Base-by-base conservation (phyloP, 2,329 filamentous ascomycete genomes). In the Phoma sp. region DNA sequence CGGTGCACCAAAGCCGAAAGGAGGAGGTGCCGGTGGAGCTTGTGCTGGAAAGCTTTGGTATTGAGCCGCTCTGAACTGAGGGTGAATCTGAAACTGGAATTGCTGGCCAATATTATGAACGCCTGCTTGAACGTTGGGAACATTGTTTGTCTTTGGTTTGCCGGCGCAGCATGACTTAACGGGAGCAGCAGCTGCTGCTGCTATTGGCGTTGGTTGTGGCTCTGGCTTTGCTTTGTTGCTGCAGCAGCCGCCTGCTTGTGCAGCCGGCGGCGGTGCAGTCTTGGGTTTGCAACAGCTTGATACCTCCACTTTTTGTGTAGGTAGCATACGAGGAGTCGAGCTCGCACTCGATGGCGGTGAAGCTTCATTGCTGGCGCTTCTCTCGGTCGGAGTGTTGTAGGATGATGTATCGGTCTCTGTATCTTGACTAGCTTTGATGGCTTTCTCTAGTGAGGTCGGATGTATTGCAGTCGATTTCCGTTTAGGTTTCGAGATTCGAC, bases 301-400 rank as follows among this genome's bases (percentile, higher is more conserved):
- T 5, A 57, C 43, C 7, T 65, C 62, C 15, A 66, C 67, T 44
- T 64, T 68, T 12, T 67, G 67, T 6, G 63, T 59, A 13, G 72
- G 69, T 1, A 62, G 57, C 22, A 75, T 48, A 13, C 70, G 71
- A 33, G 73, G 73, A 12, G 73, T 75, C n/a, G 73, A 75, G 52
- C 73, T 74, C 25, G 71, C 71, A 54, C 73, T 75, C 13, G 73
- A 74, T 21, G 69, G 62, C 10, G 68, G 64, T 19, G 73, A 75
- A 13, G 62, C 64, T 49, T 63, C 67, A 43, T 73, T 72, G 54
- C 70, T 74, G 32, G 61, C 62, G 32, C 69, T 74, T 55, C 55
- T 61, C 22, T 74, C 71, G 15, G 71, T 74, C n/a, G 72, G 68
- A 5, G 72, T 73, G 21, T 58, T 65, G 40, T 65, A 51, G 3